These are phyloP conservation scores for Leccinum barrowsii DNA, from an alignment of 768 basidiomycete species.

Conservation along the genomic window DNA sequence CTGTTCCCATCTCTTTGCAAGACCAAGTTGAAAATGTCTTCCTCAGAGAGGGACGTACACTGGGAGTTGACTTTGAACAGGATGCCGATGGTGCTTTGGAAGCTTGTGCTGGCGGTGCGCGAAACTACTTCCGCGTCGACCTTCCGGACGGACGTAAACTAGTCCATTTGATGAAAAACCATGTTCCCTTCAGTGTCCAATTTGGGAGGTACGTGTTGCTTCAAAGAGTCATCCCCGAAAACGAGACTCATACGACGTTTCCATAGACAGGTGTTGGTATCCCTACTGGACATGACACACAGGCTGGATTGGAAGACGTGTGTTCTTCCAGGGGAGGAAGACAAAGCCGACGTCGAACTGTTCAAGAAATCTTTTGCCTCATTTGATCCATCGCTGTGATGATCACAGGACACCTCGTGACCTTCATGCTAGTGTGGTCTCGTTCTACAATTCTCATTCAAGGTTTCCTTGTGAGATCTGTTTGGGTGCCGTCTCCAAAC, in stretches of 20 bases:
- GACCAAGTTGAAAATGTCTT: slow-evolving; percentile 71
- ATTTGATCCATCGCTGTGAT: slow-evolving; percentile 54
- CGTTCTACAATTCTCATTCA: background rate
- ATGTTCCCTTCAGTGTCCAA: slow-evolving; percentile 81
- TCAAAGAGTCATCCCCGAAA: background rate
- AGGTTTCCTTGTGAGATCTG: slow-evolving; percentile 15
- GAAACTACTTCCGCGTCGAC: slow-evolving; percentile 88
- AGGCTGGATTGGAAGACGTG: slow-evolving; percentile 93
- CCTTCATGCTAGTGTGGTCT: background rate
- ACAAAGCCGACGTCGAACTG: slow-evolving; percentile 73
- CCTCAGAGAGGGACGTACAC: slow-evolving; percentile 57
- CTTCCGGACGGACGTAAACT: slow-evolving; percentile 82
- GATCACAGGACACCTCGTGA: background rate
- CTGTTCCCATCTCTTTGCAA: slow-evolving; percentile 63
- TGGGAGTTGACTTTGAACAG: slow-evolving; percentile 72
- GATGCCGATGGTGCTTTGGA: slow-evolving; percentile 64
- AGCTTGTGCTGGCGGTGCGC: slow-evolving; percentile 45
- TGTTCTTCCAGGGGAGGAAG: slow-evolving; percentile 76
- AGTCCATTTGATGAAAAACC: slow-evolving; percentile 79
- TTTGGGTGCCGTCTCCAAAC: slow-evolving; percentile 34
- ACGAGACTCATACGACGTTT: slow-evolving; percentile 1
- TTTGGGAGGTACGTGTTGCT: slow-evolving; percentile 73
- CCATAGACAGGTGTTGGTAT: slow-evolving; percentile 74
- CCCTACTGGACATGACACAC: slow-evolving; percentile 70
- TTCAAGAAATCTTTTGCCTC: slow-evolving; percentile 83